phyloP scores from a whole-genome alignment of 2,329 filamentous ascomycete genomes.

The Cladosporium sp. region DNA sequence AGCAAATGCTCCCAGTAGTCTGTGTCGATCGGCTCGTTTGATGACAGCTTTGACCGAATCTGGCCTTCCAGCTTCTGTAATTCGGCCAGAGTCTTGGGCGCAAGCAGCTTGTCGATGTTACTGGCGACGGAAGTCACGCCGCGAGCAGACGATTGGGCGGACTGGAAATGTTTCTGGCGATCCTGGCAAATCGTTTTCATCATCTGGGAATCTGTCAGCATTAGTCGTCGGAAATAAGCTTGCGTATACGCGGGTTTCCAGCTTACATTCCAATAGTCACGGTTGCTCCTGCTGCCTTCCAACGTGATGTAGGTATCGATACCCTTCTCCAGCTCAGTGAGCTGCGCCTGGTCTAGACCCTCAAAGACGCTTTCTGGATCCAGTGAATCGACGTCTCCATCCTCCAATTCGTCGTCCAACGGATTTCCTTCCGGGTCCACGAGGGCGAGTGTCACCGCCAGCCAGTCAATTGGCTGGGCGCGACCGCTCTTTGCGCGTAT shows the following conservation, averaged over 20 bases:
- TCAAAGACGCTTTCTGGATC: constrained; percentile 82
- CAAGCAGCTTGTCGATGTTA: constrained; percentile 85
- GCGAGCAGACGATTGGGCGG: constrained; percentile 63
- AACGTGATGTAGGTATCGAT: constrained; percentile 78
- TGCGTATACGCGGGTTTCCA: not conserved
- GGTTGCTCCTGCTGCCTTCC: constrained; percentile 75
- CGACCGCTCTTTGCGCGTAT: constrained; percentile 90
- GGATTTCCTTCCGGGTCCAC: constrained; percentile 80
- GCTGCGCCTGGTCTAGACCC: constrained; percentile 64
- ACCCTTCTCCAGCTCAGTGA: constrained; percentile 77
- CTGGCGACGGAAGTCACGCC: constrained; percentile 79
- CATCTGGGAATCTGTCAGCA: constrained; percentile 54
- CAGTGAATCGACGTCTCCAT: constrained; percentile 75
- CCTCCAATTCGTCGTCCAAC: constrained; percentile 78
- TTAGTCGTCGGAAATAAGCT: constrained; percentile 1
- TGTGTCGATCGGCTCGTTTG: constrained; percentile 88
- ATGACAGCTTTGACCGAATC: constrained; percentile 81
- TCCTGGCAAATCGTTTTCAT: constrained; percentile 83
- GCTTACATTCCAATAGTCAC: constrained; percentile 79
- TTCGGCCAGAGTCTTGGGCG: constrained; percentile 82
- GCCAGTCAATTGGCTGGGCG: constrained; percentile 89
- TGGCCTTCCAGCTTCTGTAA: constrained; percentile 84
- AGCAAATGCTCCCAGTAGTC: constrained; percentile 98
- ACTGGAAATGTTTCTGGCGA: constrained; percentile 64
- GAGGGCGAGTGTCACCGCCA: constrained; percentile 86